Evolutionary conservation across 148 eudicot genomes (phyloP).

Genomic region (Linanthus parryae): DNA sequence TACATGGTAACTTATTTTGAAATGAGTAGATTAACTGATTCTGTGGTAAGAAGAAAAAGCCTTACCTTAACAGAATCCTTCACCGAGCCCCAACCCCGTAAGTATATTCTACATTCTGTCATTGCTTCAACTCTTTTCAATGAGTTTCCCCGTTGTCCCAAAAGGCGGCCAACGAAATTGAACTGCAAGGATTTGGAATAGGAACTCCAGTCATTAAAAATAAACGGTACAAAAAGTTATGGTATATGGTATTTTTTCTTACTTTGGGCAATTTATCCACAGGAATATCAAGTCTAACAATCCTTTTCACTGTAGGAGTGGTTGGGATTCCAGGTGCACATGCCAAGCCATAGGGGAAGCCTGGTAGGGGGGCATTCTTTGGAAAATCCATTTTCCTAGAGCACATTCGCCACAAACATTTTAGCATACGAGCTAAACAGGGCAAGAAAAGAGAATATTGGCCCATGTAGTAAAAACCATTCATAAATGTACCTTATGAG

Average conservation of each 20-base stretch:
- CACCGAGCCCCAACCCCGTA: conserved; percentile 47
- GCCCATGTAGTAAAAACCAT: too few species aligned
- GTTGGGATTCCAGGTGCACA: conserved; percentile 26
- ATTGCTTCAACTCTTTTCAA: conserved; percentile 43
- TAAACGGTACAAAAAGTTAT: background rate
- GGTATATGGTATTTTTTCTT: conserved; percentile 8
- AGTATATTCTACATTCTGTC: conserved; percentile 40
- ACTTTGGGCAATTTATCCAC: conserved; percentile 37
- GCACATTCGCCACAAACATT: too few species aligned
- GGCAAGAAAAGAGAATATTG: too few species aligned
- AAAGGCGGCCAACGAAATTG: conserved; percentile 48
- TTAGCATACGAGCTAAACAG: too few species aligned
- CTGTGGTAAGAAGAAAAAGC: too few species aligned
- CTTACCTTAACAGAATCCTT: conserved; percentile 45
- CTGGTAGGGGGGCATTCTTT: conserved; percentile 30
- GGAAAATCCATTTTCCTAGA: conserved; percentile 28
- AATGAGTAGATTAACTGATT: too few species aligned
- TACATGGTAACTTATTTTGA: too few species aligned
- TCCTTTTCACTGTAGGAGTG: conserved; percentile 31
- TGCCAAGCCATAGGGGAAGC: conserved; percentile 28
- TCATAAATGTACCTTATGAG: too few species aligned
- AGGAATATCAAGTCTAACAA: conserved; percentile 43
- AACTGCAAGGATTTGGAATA: conserved; percentile 23
- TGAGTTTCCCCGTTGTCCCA: conserved; percentile 54
- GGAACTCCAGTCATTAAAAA: background rate